These are phyloP conservation scores for Sphaerulina populicola DNA, from an alignment of 2,329 filamentous ascomycete genomes.

Conservation along the genomic window DNA sequence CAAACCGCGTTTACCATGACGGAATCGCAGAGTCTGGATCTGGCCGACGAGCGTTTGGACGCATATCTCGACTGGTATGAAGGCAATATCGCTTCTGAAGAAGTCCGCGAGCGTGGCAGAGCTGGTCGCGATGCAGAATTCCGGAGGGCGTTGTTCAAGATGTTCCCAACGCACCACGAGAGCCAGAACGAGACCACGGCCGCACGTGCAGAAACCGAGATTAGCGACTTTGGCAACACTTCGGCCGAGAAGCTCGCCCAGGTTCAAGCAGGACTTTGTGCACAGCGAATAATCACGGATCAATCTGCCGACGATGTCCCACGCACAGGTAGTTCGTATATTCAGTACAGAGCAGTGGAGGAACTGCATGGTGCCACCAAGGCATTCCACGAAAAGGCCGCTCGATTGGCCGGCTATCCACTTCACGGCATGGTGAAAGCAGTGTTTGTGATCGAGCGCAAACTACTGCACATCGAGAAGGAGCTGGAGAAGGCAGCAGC, in stretches of 20 bases:
- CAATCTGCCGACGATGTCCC: conserved; percentile 28
- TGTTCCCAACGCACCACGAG: conserved; percentile 34
- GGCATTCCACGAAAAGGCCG: conserved; percentile 46
- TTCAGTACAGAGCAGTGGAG: conserved; percentile 40
- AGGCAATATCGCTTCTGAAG: conserved; percentile 51
- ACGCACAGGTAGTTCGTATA: conserved; percentile 46
- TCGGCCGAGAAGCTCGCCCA: conserved; percentile 34
- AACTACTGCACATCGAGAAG: conserved; percentile 34
- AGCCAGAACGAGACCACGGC: conserved; percentile 4
- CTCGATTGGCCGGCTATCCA: conserved; percentile 44
- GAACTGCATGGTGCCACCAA: conserved; percentile 40
- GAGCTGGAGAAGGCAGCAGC: conserved; percentile 18
- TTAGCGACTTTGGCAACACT: conserved; percentile 13
- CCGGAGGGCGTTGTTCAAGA: conserved; percentile 34
- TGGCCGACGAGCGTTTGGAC: conserved; percentile 57
- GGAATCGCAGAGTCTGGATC: conserved; percentile 54
- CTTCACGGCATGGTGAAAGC: conserved; percentile 44
- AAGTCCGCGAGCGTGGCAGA: conserved; percentile 31
- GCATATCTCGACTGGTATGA: conserved; percentile 76
- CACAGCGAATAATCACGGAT: conserved; percentile 34
- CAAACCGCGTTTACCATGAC: conserved; percentile 46
- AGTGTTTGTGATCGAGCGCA: conserved; percentile 45
- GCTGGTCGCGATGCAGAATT: conserved; percentile 34
- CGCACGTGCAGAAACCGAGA: conserved; percentile 12
- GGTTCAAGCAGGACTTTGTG: conserved; percentile 38